Evolutionary conservation across 2,329 filamentous ascomycete species (phyloP).

Genomic region (Fusarium austroafricanum): DNA sequence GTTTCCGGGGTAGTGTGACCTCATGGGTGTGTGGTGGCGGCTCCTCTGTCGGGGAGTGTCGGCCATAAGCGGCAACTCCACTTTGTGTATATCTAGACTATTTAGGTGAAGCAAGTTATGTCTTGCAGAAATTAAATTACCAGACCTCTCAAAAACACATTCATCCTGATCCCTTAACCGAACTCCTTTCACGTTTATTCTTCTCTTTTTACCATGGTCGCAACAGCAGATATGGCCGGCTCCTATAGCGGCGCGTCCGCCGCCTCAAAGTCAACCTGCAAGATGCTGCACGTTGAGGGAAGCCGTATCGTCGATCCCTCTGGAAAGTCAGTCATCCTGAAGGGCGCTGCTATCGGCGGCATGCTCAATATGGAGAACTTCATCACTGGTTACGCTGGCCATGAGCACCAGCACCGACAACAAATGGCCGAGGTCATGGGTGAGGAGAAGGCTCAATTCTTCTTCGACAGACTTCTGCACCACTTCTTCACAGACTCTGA

Average conservation of each 20-base stretch:
- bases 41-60: conserved; percentile 38
- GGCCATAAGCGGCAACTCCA: conserved; percentile 25
- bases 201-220: conserved; percentile 18
- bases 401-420: conserved; percentile 66
- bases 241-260: neutral
- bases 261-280: conserved; percentile 27
- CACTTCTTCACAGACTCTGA: conserved; percentile 71
- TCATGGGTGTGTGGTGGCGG: neutral
- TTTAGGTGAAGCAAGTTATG: conserved; percentile 18
- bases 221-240: conserved; percentile 12
- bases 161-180: too few species aligned
- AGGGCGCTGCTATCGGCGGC: conserved; percentile 49
- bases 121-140: neutral
- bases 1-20: neutral
- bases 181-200: rapidly evolving
- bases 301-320: conserved; percentile 57
- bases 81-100: neutral
- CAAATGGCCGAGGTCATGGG: conserved; percentile 66
- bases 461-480: conserved; percentile 67
- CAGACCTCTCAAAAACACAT: neutral
- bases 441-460: conserved; percentile 67
- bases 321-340: conserved; percentile 59
- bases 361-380: conserved; percentile 68
- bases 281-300: conserved; percentile 48
- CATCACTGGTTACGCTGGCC: conserved; percentile 71